A percentile compares a stretch with the other conserved stretches of the same genome.
Conservation (phyloP, 2,329 filamentous ascomycete species). For the Sporothrix mexicana region DNA sequence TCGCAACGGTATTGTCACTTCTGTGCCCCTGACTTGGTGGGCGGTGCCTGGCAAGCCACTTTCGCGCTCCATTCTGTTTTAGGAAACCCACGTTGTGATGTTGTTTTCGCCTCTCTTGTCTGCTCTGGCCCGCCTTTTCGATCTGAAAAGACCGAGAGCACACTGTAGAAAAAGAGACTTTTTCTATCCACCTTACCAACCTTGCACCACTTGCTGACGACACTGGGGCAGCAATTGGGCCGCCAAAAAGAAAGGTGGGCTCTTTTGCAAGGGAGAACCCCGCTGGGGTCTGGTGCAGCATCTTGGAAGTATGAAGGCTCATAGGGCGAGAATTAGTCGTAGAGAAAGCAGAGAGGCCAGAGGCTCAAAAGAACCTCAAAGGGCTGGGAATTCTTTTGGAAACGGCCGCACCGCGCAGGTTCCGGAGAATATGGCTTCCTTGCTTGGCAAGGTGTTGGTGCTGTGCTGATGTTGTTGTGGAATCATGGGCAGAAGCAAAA, state of each 20-base stretch:
- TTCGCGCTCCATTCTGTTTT: constrained; percentile 27
- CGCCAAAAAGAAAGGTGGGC: no score
- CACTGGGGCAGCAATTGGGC: background rate
- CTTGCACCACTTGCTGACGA: background rate
- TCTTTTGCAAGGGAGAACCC: no score
- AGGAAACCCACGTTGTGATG: constrained; percentile 19
- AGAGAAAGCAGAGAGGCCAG: background rate
- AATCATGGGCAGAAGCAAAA: background rate
- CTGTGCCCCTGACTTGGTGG: constrained; percentile 6
- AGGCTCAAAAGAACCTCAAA: no score
- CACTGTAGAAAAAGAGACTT: background rate
- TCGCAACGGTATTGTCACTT: background rate
- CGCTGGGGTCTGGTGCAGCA: background rate
- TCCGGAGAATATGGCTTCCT: background rate
- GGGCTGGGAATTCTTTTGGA: background rate
- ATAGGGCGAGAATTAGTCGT: no score
- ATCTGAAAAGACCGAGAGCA: no score
- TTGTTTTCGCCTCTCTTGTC: background rate
- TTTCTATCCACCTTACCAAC: background rate
- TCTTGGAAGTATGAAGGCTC: no score
- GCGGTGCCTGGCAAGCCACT: background rate
- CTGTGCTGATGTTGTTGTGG: background rate
- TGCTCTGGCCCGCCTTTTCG: background rate
- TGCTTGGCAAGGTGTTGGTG: background rate
- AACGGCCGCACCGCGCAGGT: background rate